Evolutionary conservation across 306 rosid genomes (phyloP).

Genomic region (Quercus cerris): DNA sequence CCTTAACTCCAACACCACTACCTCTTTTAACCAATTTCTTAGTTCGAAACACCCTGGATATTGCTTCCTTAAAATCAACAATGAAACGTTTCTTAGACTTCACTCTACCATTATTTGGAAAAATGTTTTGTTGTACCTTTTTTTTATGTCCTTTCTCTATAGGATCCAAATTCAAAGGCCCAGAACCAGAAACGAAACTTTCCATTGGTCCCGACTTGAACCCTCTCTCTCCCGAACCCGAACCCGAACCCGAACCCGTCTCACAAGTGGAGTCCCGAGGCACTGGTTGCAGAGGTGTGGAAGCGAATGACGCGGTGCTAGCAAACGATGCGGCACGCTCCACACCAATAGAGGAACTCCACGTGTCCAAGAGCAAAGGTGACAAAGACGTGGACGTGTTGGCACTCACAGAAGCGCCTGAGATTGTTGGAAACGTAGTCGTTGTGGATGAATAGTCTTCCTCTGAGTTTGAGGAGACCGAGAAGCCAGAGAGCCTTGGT

Average conservation of each 20-base stretch:
- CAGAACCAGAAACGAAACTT: not conserved
- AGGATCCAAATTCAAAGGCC: slow-evolving; percentile 23
- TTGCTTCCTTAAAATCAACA: slow-evolving; percentile 33
- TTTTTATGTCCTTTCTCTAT: slow-evolving; percentile 22
- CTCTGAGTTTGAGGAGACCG: slow-evolving; percentile 17
- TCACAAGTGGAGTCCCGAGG: slow-evolving; percentile 30
- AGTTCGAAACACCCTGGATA: slow-evolving; percentile 16
- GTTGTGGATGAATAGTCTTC: slow-evolving; percentile 13
- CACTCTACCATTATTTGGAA: not conserved
- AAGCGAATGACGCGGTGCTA: slow-evolving; percentile 63
- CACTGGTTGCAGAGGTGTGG: slow-evolving; percentile 49
- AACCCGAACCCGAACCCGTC: slow-evolving; percentile 32
- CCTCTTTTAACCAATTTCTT: slow-evolving; percentile 20
- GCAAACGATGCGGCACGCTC: slow-evolving; percentile 66
- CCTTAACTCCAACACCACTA: not conserved
- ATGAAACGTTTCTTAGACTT: slow-evolving; percentile 26
- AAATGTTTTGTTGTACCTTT: slow-evolving; percentile 10
- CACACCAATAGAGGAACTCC: slow-evolving; percentile 19
- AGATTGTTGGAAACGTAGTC: slow-evolving; percentile 56
- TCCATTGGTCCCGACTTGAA: slow-evolving; percentile 34
- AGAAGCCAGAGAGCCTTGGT: slow-evolving; percentile 6
- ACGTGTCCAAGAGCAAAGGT: slow-evolving; percentile 26
- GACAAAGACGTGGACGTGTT: slow-evolving; percentile 64
- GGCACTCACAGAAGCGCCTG: slow-evolving; percentile 81
- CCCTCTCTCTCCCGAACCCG: slow-evolving; percentile 39